Conservation (phyloP, 2,329 filamentous ascomycete species). For the Epichloe bromicola region DNA sequence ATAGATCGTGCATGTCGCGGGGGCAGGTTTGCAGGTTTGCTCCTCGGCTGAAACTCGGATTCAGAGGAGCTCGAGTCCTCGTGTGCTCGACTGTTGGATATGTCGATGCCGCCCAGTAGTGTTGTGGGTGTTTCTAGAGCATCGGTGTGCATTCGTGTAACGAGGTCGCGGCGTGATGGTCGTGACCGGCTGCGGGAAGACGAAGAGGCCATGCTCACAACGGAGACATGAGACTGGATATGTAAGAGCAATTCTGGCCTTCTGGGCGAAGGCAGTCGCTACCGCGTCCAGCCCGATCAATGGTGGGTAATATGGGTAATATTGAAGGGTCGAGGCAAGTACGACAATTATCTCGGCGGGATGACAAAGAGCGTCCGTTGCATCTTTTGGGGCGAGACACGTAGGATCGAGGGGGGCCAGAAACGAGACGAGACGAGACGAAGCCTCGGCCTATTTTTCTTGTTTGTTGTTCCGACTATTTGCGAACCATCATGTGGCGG, state of each 20-base stretch:
- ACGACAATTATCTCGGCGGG: constrained; percentile 2
- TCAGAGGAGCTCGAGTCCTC: constrained; percentile 33
- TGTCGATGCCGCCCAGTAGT: constrained; percentile 14
- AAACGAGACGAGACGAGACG: neutral
- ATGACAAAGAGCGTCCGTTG: neutral
- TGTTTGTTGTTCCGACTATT: neutral
- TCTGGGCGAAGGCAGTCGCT: neutral
- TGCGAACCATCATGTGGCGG: too few relatives aligned
- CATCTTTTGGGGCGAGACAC: constrained; percentile 3
- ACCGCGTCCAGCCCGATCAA: neutral
- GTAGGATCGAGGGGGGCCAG: neutral
- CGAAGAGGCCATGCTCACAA: constrained; percentile 20
- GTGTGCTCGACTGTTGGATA: constrained; percentile 16
- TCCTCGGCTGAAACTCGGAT: constrained; percentile 23
- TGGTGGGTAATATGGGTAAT: neutral
- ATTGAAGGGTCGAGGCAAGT: constrained; percentile 2
- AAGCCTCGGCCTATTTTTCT: neutral
- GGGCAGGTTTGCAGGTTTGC: constrained; percentile 9
- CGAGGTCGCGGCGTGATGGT: constrained; percentile 18
- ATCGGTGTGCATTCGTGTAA: constrained; percentile 24
- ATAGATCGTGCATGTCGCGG: constrained; percentile 41
- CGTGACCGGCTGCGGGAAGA: constrained; percentile 17
- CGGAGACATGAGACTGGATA: neutral
- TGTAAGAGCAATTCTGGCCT: neutral
- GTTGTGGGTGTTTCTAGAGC: constrained; percentile 21